These are phyloP conservation scores for Waltergamsia citrina DNA, from an alignment of 2,329 filamentous ascomycete genomes.

Conservation along the genomic window DNA sequence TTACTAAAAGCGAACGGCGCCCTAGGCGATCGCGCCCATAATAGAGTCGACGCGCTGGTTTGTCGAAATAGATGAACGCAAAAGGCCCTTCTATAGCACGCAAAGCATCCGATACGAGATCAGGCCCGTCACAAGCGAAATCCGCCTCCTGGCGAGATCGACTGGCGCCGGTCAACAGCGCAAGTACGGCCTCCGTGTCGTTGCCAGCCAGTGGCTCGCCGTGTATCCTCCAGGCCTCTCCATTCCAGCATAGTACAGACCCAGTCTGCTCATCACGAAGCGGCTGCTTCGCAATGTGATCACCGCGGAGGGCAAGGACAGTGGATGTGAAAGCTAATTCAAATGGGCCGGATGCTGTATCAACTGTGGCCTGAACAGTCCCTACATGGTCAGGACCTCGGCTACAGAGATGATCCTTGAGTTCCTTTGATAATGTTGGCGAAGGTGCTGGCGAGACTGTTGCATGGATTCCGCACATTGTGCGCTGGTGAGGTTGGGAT, in stretches of 20 bases:
- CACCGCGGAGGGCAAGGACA: conserved; percentile 82
- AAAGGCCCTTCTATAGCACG: conserved; percentile 70
- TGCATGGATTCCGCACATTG: conserved; percentile 54
- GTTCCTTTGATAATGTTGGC: conserved; percentile 13
- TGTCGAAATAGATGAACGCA: conserved; percentile 79
- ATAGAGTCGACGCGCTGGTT: conserved; percentile 50
- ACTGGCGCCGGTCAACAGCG: conserved; percentile 40
- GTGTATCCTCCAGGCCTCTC: conserved; percentile 78
- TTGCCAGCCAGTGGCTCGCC: conserved; percentile 53
- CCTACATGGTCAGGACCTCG: conserved; percentile 53
- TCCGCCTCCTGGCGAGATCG: conserved; percentile 6
- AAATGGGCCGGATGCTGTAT: conserved; percentile 14
- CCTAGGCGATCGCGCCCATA: conserved; percentile 85
- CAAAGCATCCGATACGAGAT: conserved; percentile 40
- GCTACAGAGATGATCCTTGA: conserved; percentile 38
- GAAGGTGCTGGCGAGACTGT: conserved; percentile 26
- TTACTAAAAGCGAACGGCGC: conserved; percentile 66
- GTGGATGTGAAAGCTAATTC: conserved; percentile 66
- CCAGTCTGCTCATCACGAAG: conserved; percentile 45
- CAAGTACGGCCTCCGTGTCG: conserved; percentile 65
- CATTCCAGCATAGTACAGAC: conserved; percentile 89
- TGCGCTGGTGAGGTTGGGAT: too few species aligned
- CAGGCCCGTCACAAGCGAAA: conserved; percentile 14
- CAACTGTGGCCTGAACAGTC: conserved; percentile 21
- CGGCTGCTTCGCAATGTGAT: conserved; percentile 63